Base-by-base conservation (phyloP, 345 rosid species). In the Populus deltoides region DNA sequence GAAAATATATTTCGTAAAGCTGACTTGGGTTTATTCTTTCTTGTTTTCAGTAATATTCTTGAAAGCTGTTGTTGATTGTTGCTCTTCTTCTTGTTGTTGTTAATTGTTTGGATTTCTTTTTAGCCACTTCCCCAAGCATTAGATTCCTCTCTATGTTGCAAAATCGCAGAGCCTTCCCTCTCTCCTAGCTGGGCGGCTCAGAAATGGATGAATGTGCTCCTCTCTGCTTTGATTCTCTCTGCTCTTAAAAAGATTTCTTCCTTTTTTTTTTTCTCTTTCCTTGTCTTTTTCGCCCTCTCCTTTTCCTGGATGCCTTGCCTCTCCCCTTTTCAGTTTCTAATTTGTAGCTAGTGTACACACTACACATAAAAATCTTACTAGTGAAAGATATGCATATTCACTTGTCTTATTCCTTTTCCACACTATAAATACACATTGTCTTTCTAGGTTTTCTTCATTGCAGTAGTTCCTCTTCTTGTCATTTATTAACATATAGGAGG, bases 1-100 rank as follows among this genome's bases (percentile, higher is more conserved):
- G 31, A 55, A 39, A 76, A 72, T 80, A 85, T 77, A 16, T 81
- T 83, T 81, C 83, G 80, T 82, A 83, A 88, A 72, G 47, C 88
- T 82, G 75, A 81, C 78, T 70, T 81, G 71, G 90, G 78, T 85
- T 86, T 81, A 80, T 85, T 77, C 86, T 81, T 80, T 84, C 77
- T 82, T 75, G 87, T 89, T 86, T 90, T 82, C 80, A 83, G 92
- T 78, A 88, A 88, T 90, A 83, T 79, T 86, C 89, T 86, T 78
- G 68, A 68, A 36, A 81, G 74, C 74, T 81, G 71, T 77, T 10
- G n/a, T 66, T 75, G 67, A 70, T 62, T 51, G 70, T 51, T 77
- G 77, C 62, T 77, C 77, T 77, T 81, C 70, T 72, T 79, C 70
- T 74, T 70, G 79, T 24, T 81, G 77, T 77, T 70, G 81, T 76